These are phyloP conservation scores for Scalesia atractyloides DNA, from an alignment of 129 eudicot genomes.

Conservation along the genomic window DNA sequence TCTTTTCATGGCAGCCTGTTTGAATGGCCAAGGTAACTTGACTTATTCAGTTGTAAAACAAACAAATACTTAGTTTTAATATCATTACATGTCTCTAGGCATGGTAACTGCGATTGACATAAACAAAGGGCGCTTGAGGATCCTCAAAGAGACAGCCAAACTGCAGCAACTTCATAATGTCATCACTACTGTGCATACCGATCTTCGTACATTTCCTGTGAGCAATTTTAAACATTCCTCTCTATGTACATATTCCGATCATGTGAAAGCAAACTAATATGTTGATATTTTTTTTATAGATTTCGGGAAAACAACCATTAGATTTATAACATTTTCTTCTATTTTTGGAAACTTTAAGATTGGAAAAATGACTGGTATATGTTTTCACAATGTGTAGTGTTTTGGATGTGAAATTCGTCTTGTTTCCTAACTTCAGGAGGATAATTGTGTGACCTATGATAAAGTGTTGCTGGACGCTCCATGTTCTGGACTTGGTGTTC, in stretches of 20 bases:
- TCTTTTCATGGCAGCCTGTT: slow-evolving; percentile 82
- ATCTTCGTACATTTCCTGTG: slow-evolving; percentile 74
- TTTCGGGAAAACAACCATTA: no score
- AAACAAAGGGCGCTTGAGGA: slow-evolving; percentile 87
- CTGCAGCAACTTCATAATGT: slow-evolving; percentile 64
- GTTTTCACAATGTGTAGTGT: neutral
- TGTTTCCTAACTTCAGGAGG: slow-evolving; percentile 39
- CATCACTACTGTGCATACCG: slow-evolving; percentile 67
- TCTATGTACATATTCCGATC: no score
- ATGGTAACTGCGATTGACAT: slow-evolving; percentile 79
- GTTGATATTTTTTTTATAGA: no score
- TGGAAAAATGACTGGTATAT: no score
- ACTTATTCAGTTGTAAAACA: no score
- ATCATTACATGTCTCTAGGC: slow-evolving; percentile 42
- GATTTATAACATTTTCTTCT: no score
- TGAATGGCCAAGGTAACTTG: slow-evolving; percentile 68
- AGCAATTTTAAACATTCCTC: slow-evolving; percentile 24
- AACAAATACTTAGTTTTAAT: neutral
- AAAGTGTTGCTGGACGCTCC: slow-evolving; percentile 96
- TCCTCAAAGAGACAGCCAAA: slow-evolving; percentile 79
- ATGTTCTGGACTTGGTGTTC: slow-evolving; percentile 95
- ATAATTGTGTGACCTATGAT: slow-evolving; percentile 44
- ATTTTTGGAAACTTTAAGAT: no score
- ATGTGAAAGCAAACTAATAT: no score
- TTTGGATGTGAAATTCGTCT: neutral